Conservation (phyloP, 1,284 basidiomycete species). For the Leccinum griseonigrum region DNA sequence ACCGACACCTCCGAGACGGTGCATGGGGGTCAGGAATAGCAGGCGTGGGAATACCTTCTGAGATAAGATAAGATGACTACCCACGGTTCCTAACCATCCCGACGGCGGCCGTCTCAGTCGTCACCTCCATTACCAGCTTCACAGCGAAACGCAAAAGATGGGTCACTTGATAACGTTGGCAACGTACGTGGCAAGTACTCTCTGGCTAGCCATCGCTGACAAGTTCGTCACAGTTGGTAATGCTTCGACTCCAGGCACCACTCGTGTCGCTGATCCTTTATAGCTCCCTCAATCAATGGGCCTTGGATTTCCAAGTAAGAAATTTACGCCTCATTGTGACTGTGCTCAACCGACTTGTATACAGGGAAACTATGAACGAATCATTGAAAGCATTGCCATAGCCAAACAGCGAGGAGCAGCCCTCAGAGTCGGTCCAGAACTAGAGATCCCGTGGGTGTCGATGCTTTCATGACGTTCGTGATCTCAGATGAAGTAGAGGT, state of each 20-base stretch:
- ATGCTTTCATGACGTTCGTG: background rate
- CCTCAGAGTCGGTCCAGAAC: slow-evolving; percentile 94
- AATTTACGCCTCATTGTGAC: background rate
- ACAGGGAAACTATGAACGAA: slow-evolving; percentile 92
- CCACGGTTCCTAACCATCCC: background rate
- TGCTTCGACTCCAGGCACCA: slow-evolving; percentile 1
- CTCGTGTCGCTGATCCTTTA: slow-evolving; percentile 10
- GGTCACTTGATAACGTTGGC: slow-evolving; percentile 82
- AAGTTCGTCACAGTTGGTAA: slow-evolving; percentile 41
- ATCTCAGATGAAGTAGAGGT: slow-evolving; percentile 51
- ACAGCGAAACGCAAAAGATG: slow-evolving; percentile 39
- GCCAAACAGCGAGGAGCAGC: slow-evolving; percentile 90
- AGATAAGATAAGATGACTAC: slow-evolving; percentile 22
- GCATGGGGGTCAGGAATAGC: slow-evolving; percentile 42
- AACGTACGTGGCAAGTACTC: slow-evolving; percentile 46
- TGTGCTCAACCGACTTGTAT: background rate
- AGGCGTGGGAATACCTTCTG: background rate
- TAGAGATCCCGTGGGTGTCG: slow-evolving; percentile 87
- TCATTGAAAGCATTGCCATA: slow-evolving; percentile 83
- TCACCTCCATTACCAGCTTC: background rate
- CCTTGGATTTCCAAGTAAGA: slow-evolving; percentile 84
- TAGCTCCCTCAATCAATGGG: slow-evolving; percentile 96
- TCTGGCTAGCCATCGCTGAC: slow-evolving; percentile 9
- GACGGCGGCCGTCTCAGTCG: background rate
- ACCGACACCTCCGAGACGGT: slow-evolving; percentile 69